Conservation (phyloP, 2,329 filamentous ascomycete species). For the Pseudocercospora macadamiae region DNA sequence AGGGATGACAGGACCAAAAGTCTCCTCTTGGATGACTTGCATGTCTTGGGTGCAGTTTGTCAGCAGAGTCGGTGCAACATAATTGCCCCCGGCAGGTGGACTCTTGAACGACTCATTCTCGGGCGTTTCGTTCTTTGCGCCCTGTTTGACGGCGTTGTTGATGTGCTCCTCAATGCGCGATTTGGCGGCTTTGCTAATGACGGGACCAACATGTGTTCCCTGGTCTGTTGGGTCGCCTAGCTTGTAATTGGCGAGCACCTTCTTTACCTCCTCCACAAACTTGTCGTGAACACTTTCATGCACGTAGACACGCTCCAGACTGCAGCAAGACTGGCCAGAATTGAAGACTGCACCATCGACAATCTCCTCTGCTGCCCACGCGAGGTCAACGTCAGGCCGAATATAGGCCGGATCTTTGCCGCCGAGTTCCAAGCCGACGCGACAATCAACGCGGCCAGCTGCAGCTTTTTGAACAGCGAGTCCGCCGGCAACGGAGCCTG, state of each 20-base stretch:
- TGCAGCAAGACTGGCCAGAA: constrained; percentile 97
- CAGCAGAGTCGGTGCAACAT: constrained; percentile 81
- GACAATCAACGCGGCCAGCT: constrained; percentile 74
- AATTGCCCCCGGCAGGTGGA: constrained; percentile 79
- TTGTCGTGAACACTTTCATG: constrained; percentile 80
- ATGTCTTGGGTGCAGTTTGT: constrained; percentile 79
- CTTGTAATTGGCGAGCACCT: constrained; percentile 75
- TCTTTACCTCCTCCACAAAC: constrained; percentile 78
- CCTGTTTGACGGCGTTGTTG: constrained; percentile 78
- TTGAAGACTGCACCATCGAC: constrained; percentile 97
- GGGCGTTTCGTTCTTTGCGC: constrained; percentile 82
- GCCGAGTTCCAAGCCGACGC: constrained; percentile 86
- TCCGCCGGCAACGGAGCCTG: constrained; percentile 86
- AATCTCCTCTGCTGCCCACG: constrained; percentile 91
- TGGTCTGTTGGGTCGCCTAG: constrained; percentile 85
- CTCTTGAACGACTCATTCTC: constrained; percentile 75
- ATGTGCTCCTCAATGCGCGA: constrained; percentile 78
- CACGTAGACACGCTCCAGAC: constrained; percentile 89
- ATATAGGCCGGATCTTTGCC: constrained; percentile 96
- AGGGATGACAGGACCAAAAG: constrained; percentile 89
- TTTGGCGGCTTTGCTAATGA: constrained; percentile 79
- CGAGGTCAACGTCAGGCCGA: constrained; percentile 79
- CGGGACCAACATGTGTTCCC: constrained; percentile 81
- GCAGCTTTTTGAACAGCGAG: constrained; percentile 84
- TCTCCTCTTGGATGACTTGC: constrained; percentile 90